Conservation (phyloP, 208 protist species). For the Trypanosoma conorhini region DNA sequence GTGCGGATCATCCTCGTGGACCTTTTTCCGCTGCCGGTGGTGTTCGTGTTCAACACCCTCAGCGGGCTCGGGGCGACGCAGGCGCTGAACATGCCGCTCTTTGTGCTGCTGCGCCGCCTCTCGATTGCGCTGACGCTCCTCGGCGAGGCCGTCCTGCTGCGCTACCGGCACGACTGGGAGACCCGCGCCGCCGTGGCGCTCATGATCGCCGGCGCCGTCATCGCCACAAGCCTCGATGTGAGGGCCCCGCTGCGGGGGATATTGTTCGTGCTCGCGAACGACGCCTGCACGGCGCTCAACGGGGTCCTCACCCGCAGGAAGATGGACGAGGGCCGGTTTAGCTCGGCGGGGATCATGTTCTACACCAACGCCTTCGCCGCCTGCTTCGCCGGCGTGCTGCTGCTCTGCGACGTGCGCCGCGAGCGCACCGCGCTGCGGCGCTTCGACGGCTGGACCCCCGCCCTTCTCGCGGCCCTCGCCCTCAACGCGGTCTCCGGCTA, state of each 20-base stretch:
- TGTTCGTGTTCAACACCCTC: constrained; percentile 42
- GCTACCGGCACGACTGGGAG: neutral
- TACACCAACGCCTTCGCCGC: constrained; percentile 32
- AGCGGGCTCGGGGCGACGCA: constrained; percentile 37
- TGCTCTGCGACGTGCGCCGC: constrained; percentile 8
- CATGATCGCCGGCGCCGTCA: constrained; percentile 31
- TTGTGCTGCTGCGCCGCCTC: constrained; percentile 40
- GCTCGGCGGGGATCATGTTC: constrained; percentile 39
- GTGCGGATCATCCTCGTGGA: constrained; percentile 21
- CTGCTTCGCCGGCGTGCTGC: neutral
- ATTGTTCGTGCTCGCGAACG: constrained; percentile 34
- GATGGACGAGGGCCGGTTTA: constrained; percentile 24
- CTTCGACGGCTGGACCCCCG: constrained; percentile 20
- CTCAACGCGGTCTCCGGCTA: constrained; percentile 39
- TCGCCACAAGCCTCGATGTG: constrained; percentile 24
- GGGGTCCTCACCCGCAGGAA: constrained; percentile 30
- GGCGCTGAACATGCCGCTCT: constrained; percentile 40
- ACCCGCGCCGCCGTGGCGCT: constrained; percentile 20
- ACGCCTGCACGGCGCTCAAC: constrained; percentile 34
- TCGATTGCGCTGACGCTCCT: constrained; percentile 41
- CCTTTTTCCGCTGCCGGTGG: constrained; percentile 35
- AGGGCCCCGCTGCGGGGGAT: constrained; percentile 10
- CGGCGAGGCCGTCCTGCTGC: constrained; percentile 20
- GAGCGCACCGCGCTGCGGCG: constrained; percentile 7
- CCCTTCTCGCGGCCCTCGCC: constrained; percentile 11